phyloP scores from a whole-genome alignment of 306 rosid genomes.

The Fragaria ananassa region DNA sequence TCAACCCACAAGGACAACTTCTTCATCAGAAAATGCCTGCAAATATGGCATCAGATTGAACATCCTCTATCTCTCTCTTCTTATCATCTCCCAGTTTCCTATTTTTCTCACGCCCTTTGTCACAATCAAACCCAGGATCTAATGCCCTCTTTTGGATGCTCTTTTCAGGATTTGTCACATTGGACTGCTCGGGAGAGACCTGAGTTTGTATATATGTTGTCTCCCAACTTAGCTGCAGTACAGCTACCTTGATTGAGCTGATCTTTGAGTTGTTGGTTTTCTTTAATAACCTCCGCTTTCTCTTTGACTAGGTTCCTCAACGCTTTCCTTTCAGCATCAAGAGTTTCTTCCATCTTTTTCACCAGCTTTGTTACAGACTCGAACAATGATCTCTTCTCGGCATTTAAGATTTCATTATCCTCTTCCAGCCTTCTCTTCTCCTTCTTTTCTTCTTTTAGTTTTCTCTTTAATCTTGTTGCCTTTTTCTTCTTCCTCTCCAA shows the following conservation, averaged over 20 bases:
- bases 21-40: neutral
- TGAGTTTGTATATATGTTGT: neutral
- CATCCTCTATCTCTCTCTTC: neutral
- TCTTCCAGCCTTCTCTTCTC: neutral
- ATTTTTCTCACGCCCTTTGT: neutral
- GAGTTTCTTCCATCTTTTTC: neutral
- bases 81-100: neutral
- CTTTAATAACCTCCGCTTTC: neutral
- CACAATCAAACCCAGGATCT: neutral
- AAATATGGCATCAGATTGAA: neutral
- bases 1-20: neutral
- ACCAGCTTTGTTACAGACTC: neutral
- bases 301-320: neutral
- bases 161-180: neutral
- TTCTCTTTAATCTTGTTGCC: neutral
- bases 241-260: constrained; percentile 2
- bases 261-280: neutral
- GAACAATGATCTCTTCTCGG: neutral
- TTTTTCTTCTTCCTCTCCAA: neutral
- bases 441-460: constrained; percentile 2
- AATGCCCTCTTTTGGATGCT: neutral
- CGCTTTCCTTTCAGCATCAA: neutral
- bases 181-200: neutral
- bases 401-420: neutral
- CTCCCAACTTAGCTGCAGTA: neutral